phyloP scores from a whole-genome alignment of 2,329 filamentous ascomycete genomes.

The Tolypocladium capitatum region DNA sequence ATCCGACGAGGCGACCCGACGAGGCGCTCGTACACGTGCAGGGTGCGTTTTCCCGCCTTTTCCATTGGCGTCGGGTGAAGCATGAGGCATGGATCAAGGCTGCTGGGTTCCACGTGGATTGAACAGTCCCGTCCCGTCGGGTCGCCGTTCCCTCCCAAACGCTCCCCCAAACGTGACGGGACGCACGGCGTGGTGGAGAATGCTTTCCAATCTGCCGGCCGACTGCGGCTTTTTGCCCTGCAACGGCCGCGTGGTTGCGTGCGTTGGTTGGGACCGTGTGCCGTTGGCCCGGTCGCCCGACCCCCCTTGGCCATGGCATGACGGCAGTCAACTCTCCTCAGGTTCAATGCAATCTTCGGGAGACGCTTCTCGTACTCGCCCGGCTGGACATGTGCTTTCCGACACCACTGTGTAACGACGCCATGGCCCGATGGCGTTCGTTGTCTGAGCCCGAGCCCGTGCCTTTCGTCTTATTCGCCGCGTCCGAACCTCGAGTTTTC shows the following conservation, averaged over 20 bases:
- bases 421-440: neutral
- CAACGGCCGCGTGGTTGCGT: neutral
- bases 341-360: neutral
- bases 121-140: neutral
- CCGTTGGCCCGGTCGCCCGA: too few species aligned
- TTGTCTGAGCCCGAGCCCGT: neutral
- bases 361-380: neutral
- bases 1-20: too few species aligned
- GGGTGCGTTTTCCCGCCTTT: too few species aligned
- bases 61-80: neutral
- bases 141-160: too few species aligned
- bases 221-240: neutral
- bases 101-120: neutral
- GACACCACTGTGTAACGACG: neutral
- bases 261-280: neutral
- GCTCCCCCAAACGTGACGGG: too few species aligned
- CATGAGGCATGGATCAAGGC: too few species aligned
- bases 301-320: neutral
- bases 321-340: neutral
- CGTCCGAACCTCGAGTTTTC: neutral
- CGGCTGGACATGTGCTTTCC: neutral
- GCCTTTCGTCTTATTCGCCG: neutral
- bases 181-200: neutral
- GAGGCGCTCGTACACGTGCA: too few species aligned
- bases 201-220: too few species aligned